These are phyloP conservation scores for Blastocystis sp. DNA, from an alignment of 352 stramenopile species.

Conservation along the genomic window DNA sequence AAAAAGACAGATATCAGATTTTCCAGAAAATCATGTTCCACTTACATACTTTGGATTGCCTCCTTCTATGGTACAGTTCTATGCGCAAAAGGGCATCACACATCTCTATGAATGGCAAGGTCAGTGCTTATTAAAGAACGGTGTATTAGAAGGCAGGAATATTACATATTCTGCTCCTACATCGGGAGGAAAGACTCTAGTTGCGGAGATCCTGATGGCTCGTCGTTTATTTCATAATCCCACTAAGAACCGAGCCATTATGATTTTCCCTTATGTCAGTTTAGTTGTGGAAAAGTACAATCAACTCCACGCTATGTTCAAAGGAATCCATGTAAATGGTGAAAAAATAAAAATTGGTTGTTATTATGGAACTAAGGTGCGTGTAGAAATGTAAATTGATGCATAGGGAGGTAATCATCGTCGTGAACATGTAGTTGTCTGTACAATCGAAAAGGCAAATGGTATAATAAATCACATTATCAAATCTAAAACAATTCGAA, in stretches of 20 bases:
- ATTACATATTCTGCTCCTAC: conserved; percentile 72
- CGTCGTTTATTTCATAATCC: conserved; percentile 69
- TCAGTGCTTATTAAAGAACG: conserved; percentile 64
- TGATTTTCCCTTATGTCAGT: conserved; percentile 72
- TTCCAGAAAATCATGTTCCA: background rate
- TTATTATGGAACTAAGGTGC: conserved; percentile 69
- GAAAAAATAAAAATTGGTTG: conserved; percentile 70
- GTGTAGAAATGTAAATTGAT: background rate
- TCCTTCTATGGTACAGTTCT: conserved; percentile 48
- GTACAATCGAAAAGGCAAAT: conserved; percentile 73
- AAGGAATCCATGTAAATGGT: conserved; percentile 61
- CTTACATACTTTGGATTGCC: conserved; percentile 67
- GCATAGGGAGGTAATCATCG: conserved; percentile 38
- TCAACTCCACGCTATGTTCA: conserved; percentile 70
- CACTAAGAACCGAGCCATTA: conserved; percentile 60
- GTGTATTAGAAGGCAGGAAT: conserved; percentile 68
- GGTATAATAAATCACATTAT: conserved; percentile 71
- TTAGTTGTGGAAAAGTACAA: conserved; percentile 72
- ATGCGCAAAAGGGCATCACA: conserved; percentile 65
- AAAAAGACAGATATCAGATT: background rate
- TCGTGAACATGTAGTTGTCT: conserved; percentile 70
- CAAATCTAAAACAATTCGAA: conserved; percentile 55
- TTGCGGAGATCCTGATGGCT: conserved; percentile 72
- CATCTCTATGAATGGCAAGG: conserved; percentile 69
- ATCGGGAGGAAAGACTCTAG: conserved; percentile 71